Percentiles rank a stretch among this genome's conserved stretches.
These are phyloP conservation scores for Ustulina deusta DNA, from an alignment of 2,329 filamentous ascomycete genomes.

Conservation along the genomic window DNA sequence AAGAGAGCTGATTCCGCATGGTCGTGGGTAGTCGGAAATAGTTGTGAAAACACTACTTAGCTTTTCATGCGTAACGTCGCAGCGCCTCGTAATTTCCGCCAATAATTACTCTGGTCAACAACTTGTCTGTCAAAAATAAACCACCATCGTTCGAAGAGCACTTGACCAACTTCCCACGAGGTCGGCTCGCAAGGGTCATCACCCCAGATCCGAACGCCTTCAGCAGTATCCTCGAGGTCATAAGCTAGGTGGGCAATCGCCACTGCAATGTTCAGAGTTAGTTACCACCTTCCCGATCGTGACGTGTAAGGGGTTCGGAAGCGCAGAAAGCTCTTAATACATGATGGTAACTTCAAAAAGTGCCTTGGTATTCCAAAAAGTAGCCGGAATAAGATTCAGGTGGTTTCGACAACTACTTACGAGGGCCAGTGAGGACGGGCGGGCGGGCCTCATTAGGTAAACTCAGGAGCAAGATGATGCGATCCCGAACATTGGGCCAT, in stretches of 20 bases:
- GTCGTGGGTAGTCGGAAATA: not conserved
- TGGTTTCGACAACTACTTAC: constrained; percentile 6
- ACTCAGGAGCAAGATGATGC: constrained; percentile 63
- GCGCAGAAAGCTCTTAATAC: not conserved
- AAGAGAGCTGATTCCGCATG: not conserved
- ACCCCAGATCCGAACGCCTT: constrained; percentile 64
- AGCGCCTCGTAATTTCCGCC: constrained; percentile 61
- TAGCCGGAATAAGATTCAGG: not conserved
- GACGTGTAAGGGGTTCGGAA: not conserved
- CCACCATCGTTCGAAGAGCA: constrained; percentile 71
- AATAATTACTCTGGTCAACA: constrained; percentile 65
- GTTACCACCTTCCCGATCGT: not conserved
- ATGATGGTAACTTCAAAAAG: not conserved
- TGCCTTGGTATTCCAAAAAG: not conserved
- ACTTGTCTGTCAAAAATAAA: constrained; percentile 67
- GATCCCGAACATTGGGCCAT: constrained; percentile 67
- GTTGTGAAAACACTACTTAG: not conserved
- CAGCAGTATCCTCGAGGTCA: constrained; percentile 66
- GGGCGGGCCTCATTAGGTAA: constrained; percentile 63
- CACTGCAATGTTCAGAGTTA: constrained; percentile 46
- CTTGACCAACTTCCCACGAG: constrained; percentile 69
- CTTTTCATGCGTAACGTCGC: constrained; percentile 43
- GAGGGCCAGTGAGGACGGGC: constrained; percentile 56
- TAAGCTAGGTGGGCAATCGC: constrained; percentile 65
- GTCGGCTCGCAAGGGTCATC: constrained; percentile 56